Evolutionary conservation across 1,284 basidiomycete species (phyloP).

Genomic region (Hemileia vastatrix): DNA sequence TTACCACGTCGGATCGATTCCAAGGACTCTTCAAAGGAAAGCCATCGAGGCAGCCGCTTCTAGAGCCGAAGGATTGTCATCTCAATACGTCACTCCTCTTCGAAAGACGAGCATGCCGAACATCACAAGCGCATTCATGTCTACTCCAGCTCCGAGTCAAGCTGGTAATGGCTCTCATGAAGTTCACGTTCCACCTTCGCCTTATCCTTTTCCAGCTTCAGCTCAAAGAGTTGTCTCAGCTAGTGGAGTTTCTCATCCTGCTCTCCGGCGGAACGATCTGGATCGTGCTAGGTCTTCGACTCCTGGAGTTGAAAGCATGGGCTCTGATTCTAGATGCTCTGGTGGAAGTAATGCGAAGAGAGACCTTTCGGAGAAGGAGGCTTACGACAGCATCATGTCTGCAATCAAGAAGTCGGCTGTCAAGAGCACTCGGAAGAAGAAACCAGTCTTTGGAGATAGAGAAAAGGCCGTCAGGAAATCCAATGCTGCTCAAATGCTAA

Average conservation of each 20-base stretch:
- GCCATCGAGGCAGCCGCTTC: constrained; percentile 24
- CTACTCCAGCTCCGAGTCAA: background rate
- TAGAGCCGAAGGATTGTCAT: constrained; percentile 3
- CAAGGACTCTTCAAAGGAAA: constrained; percentile 22
- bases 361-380: constrained; percentile 39
- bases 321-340: constrained; percentile 40
- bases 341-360: constrained; percentile 41
- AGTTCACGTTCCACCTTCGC: constrained; percentile 29
- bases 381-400: constrained; percentile 39
- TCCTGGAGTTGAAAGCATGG: constrained; percentile 27
- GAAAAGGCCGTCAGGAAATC: constrained; percentile 1
- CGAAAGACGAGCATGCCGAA: constrained; percentile 33
- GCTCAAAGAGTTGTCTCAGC: background rate
- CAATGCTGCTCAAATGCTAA: background rate
- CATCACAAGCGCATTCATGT: constrained; percentile 12
- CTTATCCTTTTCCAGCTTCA: constrained; percentile 39
- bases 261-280: constrained; percentile 30
- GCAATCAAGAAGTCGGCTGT: constrained; percentile 31
- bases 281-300: constrained; percentile 30
- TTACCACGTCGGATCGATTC: constrained; percentile 4
- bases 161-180: background rate
- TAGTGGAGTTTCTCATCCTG: background rate
- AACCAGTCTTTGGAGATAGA: background rate
- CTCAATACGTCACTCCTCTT: constrained; percentile 33
- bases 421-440: constrained; percentile 33